Percentiles rank a stretch among this genome's conserved stretches.
These are phyloP conservation scores for Hamamelis virginiana DNA, from an alignment of 164 flowering plant species.

Conservation along the genomic window DNA sequence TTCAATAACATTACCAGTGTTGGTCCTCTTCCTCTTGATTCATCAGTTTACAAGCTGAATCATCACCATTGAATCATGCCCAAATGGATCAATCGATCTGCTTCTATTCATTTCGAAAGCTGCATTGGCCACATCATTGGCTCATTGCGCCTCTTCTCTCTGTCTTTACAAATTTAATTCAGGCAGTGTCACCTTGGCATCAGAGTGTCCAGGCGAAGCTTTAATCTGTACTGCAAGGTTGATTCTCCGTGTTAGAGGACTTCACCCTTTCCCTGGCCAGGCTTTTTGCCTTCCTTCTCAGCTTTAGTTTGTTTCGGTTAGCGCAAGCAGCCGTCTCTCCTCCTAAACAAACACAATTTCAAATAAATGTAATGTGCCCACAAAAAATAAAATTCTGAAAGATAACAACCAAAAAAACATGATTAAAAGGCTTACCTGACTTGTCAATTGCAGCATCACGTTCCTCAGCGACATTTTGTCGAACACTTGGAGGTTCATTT, in stretches of 20 bases:
- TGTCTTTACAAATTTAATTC: no score
- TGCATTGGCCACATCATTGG: no score
- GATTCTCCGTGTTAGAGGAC: background rate
- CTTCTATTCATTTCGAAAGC: no score
- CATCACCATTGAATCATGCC: no score
- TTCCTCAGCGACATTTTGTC: constrained; percentile 25
- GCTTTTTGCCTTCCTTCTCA: constrained; percentile 41
- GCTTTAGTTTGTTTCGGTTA: constrained; percentile 31
- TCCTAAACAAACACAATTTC: constrained; percentile 7
- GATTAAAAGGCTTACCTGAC: constrained; percentile 19
- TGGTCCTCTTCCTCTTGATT: no score
- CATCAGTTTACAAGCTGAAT: no score
- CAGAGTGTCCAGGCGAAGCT: background rate
- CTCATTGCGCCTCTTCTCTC: background rate
- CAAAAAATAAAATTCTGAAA: background rate
- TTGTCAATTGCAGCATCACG: background rate
- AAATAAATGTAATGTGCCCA: background rate
- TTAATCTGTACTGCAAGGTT: background rate
- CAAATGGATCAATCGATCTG: no score
- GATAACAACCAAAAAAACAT: background rate
- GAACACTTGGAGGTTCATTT: constrained; percentile 24
- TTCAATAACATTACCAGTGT: no score
- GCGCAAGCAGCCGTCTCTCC: constrained; percentile 8
- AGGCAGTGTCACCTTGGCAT: background rate
- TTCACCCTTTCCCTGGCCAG: constrained; percentile 17